A percentile compares a stretch with the other conserved stretches of the same genome.
Evolutionary conservation across 208 protist genomes (phyloP).

Genomic region (Herpetomonas muscarum): DNA sequence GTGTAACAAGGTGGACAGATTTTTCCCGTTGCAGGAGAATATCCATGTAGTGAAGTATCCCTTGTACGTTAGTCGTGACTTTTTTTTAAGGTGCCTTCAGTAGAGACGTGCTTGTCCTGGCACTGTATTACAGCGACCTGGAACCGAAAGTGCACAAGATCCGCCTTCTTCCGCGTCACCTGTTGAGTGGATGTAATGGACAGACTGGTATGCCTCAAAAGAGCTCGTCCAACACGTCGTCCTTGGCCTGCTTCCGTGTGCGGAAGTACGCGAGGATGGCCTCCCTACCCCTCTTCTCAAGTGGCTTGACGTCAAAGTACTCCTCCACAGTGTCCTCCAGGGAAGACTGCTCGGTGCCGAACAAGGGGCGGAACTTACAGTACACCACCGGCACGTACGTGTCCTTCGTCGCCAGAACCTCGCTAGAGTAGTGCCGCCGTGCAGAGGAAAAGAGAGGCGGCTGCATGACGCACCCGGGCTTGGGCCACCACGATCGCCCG

Average conservation of each 20-base stretch:
- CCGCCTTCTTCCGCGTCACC: not conserved
- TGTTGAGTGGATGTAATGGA: no score
- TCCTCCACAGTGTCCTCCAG: constrained; percentile 61
- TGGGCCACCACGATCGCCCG: constrained; percentile 68
- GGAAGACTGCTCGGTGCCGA: constrained; percentile 49
- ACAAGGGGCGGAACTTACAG: constrained; percentile 37
- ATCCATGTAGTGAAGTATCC: no score
- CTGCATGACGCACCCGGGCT: constrained; percentile 66
- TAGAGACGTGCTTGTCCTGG: no score
- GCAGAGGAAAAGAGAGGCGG: constrained; percentile 15
- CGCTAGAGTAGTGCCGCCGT: constrained; percentile 6
- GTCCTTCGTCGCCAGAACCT: not conserved
- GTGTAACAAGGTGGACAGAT: no score
- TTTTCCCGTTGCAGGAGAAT: no score
- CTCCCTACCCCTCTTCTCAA: constrained; percentile 31
- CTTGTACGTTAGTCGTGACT: no score
- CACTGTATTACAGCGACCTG: no score
- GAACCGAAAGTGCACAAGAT: not conserved
- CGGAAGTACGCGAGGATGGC: constrained; percentile 53
- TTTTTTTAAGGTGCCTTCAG: no score
- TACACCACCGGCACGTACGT: constrained; percentile 82
- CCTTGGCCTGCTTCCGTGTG: constrained; percentile 46
- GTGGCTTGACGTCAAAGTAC: constrained; percentile 74
- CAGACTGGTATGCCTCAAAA: constrained; percentile 38
- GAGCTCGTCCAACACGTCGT: constrained; percentile 75